Percentiles rank a stretch among this genome's conserved stretches.
Evolutionary conservation across 495 filamentous ascomycete species (phyloP).

Genomic region (Penicillium coprophilum): DNA sequence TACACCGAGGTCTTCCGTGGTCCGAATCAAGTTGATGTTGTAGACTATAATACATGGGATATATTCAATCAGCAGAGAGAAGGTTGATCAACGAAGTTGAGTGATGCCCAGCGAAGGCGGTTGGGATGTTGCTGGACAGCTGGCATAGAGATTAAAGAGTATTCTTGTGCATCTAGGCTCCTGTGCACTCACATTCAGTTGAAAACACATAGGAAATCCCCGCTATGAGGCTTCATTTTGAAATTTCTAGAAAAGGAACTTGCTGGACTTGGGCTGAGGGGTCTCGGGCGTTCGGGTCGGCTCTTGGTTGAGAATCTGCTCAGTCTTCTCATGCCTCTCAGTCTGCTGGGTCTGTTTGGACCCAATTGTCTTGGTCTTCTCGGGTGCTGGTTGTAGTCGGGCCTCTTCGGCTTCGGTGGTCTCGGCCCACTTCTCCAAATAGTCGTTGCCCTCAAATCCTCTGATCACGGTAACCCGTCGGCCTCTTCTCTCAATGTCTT

Average conservation of each 20-base stretch:
- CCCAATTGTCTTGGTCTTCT: not conserved
- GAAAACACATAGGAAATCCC: not conserved
- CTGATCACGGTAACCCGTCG: slow-evolving; percentile 28
- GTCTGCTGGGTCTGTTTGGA: not conserved
- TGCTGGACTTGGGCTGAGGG: not conserved
- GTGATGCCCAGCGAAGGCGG: not conserved
- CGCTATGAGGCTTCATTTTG: not conserved
- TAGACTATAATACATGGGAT: slow-evolving; percentile 18
- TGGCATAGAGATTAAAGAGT: not conserved
- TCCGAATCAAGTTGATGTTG: slow-evolving; percentile 5
- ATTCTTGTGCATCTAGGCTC: too few relatives aligned
- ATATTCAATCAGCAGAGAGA: slow-evolving; percentile 11
- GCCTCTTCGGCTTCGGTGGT: slow-evolving; percentile 15
- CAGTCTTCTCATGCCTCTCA: not conserved
- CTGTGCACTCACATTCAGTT: not conserved
- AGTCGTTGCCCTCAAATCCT: slow-evolving; percentile 39
- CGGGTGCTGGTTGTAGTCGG: not conserved
- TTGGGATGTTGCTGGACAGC: slow-evolving; percentile 1
- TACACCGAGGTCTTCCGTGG: not conserved
- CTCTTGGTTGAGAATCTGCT: not conserved
- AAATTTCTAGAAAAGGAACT: slow-evolving; percentile 1
- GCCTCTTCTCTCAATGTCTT: slow-evolving; percentile 33
- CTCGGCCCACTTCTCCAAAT: slow-evolving; percentile 41
- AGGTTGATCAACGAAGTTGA: not conserved
- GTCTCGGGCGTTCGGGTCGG: not conserved